Base-by-base conservation (phyloP, 192 early-diverging fungal species). In the Podila verticillata region DNA sequence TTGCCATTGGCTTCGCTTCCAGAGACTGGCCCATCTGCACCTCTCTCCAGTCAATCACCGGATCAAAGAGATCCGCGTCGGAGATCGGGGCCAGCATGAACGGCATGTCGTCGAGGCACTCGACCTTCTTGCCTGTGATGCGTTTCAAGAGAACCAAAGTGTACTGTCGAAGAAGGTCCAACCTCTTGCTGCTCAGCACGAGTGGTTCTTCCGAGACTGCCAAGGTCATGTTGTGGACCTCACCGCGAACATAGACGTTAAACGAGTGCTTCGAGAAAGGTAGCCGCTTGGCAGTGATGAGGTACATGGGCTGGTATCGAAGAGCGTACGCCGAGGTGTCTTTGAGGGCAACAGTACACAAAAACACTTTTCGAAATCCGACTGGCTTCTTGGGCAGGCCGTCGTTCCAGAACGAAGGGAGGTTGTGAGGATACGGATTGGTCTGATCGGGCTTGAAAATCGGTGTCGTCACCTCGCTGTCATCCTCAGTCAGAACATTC, bases 81-180 rank as follows among this genome's bases (percentile, higher is more conserved):
- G 75, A 67, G 0, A 71, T 61, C 0, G 93, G 93, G 3, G 83
- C 89, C 31, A 94, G 29, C 29, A 92, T 79, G 34, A 84, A 89
- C 0, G 91, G 85, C 39, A 90, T 71, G 32, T 86, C 74, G 10
- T 84, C 81, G 26, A 85, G 49, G 74, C 91, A 92, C 26, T 68
- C 56, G 58, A 89, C 86, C 6, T 73, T 79, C 61, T 81, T 82
- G 28, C 86, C 81, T 30, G 81, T 63, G 7, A 91, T 74, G 7
- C 87, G 82, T 7, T 74, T 57, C 30, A 90, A 70, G 8, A 89
- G 28, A 12, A 82, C 73, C 5, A 90, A 63, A 0, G 89, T 92
- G 58, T 87, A 93, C 24, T 84, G 70, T 13, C 83, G 85, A 1
- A 92, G 62, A 1, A 61, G n/a, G 0, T 87, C 82, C 39, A 44